Evolutionary conservation across 441 rosid species (phyloP), one percentile per base, ranked within the genome.

Genomic region (Euphorbia celastroides): DNA sequence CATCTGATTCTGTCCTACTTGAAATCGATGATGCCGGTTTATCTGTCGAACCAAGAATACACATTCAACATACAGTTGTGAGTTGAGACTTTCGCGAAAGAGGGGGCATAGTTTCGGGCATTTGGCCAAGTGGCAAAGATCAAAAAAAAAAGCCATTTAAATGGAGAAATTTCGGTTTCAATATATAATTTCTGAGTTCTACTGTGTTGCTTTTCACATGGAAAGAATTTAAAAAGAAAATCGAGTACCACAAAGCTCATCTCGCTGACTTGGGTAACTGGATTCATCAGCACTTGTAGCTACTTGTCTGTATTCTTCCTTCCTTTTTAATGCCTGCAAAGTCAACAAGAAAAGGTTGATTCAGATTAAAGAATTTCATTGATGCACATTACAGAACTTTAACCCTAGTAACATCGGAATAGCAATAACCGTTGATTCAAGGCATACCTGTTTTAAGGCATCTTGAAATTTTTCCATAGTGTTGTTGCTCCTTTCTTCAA

Each of bases 401-500:
- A 31, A 36, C 31, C 65, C 38, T 68, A 56, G 44, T 41, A 41
- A 3, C 44, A 9, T 30, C 13, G 46, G 19, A 42, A 57, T 0
- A 5, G 54, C 23, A 13, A n/a, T 57, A 27, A 17, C 62, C 5
- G 19, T 48, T n/a, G 38, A 34, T 34, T 48, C 42, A 36, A 60
- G n/a, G 34, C 7, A 16, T 70, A 70, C 74, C 58, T 73, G 72
- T 62, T 73, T 70, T 16, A 70, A 61, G 19, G 74, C 68, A 56
- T 55, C 42, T 68, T 69, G 74, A 65, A 68, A 68, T 23, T 58
- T 52, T 25, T 70, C 72, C 55, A 11, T 48, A 19, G 69, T 9
- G 63, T 66, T 62, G 57, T 66, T 19, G 63, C 69, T 64, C 57
- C 67, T 77, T 62, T 70, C 77, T 54, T 73, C 65, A 62, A 67